Evolutionary conservation across 768 basidiomycete genomes (phyloP).

Genomic region (Nidularia pulvinata): DNA sequence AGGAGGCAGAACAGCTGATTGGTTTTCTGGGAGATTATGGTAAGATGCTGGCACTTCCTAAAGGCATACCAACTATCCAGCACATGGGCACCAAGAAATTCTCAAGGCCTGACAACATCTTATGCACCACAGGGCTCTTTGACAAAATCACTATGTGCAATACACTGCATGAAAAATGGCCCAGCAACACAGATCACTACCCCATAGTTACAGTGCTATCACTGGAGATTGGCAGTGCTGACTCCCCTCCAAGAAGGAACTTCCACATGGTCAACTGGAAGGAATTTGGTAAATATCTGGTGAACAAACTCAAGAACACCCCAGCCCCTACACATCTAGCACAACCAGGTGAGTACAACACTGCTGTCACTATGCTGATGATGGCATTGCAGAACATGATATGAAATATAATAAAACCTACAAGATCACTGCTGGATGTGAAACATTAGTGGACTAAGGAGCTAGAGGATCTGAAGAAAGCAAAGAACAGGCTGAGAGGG

Average conservation of each 20-base stretch:
- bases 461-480: no score
- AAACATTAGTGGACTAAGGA: no score
- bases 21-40: constrained; percentile 15
- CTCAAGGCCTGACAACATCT: constrained; percentile 5
- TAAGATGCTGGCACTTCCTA: constrained; percentile 31
- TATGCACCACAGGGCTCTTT: not conserved
- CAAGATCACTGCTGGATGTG: no score
- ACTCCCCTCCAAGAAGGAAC: not conserved
- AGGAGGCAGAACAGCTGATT: constrained; percentile 19
- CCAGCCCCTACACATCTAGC: not conserved
- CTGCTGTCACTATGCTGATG: not conserved
- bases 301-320: not conserved
- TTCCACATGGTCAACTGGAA: constrained; percentile 3
- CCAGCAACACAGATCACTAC: constrained; percentile 3
- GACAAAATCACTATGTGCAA: not conserved
- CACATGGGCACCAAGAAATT: constrained; percentile 2
- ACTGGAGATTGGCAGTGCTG: not conserved
- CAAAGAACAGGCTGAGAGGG: no score
- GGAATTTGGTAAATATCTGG: not conserved
- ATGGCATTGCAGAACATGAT: not conserved
- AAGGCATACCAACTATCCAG: constrained; percentile 27
- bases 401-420: no score
- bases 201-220: constrained; percentile 1
- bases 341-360: not conserved
- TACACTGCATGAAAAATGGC: not conserved